Percentiles rank a stretch among this genome's conserved stretches.
These are phyloP conservation scores for Colletotrichum somersetense DNA, from an alignment of 2,329 filamentous ascomycete genomes.

Conservation along the genomic window DNA sequence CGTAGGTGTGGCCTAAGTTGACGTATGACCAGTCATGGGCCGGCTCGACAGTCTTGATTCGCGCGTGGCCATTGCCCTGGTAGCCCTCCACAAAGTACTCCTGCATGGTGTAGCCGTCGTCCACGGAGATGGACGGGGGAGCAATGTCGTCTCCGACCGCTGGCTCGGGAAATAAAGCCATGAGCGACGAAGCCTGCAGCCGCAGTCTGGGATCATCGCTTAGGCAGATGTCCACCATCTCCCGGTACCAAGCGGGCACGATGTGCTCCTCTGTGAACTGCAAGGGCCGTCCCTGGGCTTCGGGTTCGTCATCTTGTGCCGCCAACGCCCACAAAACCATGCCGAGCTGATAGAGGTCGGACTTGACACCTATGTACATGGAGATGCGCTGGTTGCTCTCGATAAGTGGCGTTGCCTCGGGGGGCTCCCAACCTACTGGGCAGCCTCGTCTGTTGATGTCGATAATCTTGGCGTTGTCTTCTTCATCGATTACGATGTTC, in stretches of 20 bases:
- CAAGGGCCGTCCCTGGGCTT: slow-evolving; percentile 80
- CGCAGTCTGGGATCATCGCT: slow-evolving; percentile 79
- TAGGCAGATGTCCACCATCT: slow-evolving; percentile 82
- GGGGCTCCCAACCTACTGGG: slow-evolving; percentile 96
- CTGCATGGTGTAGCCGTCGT: slow-evolving; percentile 55
- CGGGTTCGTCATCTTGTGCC: slow-evolving; percentile 89
- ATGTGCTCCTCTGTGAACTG: slow-evolving; percentile 67
- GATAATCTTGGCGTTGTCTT: slow-evolving; percentile 93
- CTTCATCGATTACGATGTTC: slow-evolving; percentile 91
- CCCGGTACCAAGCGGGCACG: slow-evolving; percentile 83
- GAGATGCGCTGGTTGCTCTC: slow-evolving; percentile 90
- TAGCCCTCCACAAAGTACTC: slow-evolving; percentile 56
- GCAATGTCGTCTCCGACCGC: slow-evolving; percentile 27
- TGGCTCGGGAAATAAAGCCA: slow-evolving; percentile 73
- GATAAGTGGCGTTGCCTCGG: slow-evolving; percentile 87
- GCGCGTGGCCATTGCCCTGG: slow-evolving; percentile 50
- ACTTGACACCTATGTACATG: slow-evolving; percentile 99
- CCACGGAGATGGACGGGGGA: slow-evolving; percentile 54
- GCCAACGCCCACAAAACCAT: slow-evolving; percentile 98
- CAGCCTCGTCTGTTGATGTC: slow-evolving; percentile 98
- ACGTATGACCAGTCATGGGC: slow-evolving; percentile 59
- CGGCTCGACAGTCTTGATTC: slow-evolving; percentile 57
- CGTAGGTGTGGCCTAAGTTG: slow-evolving; percentile 52
- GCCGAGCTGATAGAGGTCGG: slow-evolving; percentile 93
- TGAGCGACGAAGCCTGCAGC: slow-evolving; percentile 78